Evolutionary conservation across 2,329 filamentous ascomycete genomes (phyloP).

Genomic region (Stagonosporopsis tanaceti): DNA sequence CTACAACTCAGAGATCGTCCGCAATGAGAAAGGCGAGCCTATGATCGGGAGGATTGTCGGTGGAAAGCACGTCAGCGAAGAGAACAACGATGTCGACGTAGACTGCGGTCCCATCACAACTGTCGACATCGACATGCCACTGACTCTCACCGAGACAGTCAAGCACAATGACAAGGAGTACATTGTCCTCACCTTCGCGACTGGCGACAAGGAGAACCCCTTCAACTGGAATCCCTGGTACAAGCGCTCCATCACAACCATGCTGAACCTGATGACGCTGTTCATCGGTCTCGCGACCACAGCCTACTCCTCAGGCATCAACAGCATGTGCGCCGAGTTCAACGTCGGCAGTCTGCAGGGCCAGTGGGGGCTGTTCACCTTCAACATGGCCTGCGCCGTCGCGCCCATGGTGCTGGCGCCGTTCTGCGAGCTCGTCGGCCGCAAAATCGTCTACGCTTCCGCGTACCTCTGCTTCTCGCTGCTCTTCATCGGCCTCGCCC

Average conservation of each 20-base stretch:
- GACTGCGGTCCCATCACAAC: slow-evolving; percentile 36
- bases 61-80: slow-evolving; percentile 32
- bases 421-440: slow-evolving; percentile 38
- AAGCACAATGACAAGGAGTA: slow-evolving; percentile 37
- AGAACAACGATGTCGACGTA: slow-evolving; percentile 33
- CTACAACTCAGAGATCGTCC: slow-evolving; percentile 25
- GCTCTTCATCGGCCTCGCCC: slow-evolving; percentile 37
- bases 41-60: slow-evolving; percentile 35
- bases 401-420: slow-evolving; percentile 39
- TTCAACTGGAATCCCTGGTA: slow-evolving; percentile 43
- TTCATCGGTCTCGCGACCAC: slow-evolving; percentile 40
- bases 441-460: slow-evolving; percentile 36
- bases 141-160: slow-evolving; percentile 38
- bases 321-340: slow-evolving; percentile 39
- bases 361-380: slow-evolving; percentile 37
- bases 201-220: slow-evolving; percentile 36
- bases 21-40: slow-evolving; percentile 36
- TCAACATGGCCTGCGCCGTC: slow-evolving; percentile 39
- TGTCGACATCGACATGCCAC: slow-evolving; percentile 39
- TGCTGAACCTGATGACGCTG: slow-evolving; percentile 39
- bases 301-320: slow-evolving; percentile 38
- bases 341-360: slow-evolving; percentile 32
- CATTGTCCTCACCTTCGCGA: slow-evolving; percentile 36
- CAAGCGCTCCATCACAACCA: slow-evolving; percentile 39
- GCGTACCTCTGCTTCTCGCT: slow-evolving; percentile 39